A percentile compares a stretch with the other conserved stretches of the same genome.
phyloP scores from a whole-genome alignment of 2,329 filamentous ascomycete species.

The Fusarium albosuccineum region DNA sequence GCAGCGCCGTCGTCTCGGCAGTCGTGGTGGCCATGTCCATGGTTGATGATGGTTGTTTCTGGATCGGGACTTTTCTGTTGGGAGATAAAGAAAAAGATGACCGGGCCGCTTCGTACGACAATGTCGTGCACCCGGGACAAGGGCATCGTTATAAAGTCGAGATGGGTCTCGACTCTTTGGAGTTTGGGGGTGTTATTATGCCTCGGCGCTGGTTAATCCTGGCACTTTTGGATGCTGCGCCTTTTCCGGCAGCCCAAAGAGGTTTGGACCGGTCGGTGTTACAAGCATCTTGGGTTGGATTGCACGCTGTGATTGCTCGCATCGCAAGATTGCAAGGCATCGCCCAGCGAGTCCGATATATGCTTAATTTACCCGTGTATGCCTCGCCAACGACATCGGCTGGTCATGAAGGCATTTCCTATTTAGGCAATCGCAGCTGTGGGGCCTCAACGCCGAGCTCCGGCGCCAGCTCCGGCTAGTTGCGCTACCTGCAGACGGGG shows the following conservation, averaged over 20 bases:
- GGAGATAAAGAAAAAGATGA: neutral
- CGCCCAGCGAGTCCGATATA: too few relatives aligned
- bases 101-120: constrained; percentile 9
- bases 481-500: neutral
- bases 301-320: too few relatives aligned
- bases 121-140: constrained; percentile 19
- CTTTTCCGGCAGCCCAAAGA: neutral
- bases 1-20: constrained; percentile 18
- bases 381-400: neutral
- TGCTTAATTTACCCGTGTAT: constrained; percentile 11
- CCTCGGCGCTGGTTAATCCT: constrained; percentile 6
- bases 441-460: constrained; percentile 22
- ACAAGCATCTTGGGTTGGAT: too few relatives aligned
- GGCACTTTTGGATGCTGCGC: constrained; percentile 11
- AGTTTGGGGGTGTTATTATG: too few relatives aligned
- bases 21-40: constrained; percentile 1
- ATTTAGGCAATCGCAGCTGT: constrained; percentile 32
- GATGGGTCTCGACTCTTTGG: constrained; percentile 17
- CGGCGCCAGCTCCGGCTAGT: constrained; percentile 21
- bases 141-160: neutral
- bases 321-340: too few relatives aligned
- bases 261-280: neutral
- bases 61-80: neutral
- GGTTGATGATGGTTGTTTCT: neutral
- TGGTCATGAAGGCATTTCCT: constrained; percentile 20